A percentile compares a stretch with the other conserved stretches of the same genome.
Evolutionary conservation across 768 basidiomycete species (phyloP).

Genomic region (Macrolepiota dolichaula): DNA sequence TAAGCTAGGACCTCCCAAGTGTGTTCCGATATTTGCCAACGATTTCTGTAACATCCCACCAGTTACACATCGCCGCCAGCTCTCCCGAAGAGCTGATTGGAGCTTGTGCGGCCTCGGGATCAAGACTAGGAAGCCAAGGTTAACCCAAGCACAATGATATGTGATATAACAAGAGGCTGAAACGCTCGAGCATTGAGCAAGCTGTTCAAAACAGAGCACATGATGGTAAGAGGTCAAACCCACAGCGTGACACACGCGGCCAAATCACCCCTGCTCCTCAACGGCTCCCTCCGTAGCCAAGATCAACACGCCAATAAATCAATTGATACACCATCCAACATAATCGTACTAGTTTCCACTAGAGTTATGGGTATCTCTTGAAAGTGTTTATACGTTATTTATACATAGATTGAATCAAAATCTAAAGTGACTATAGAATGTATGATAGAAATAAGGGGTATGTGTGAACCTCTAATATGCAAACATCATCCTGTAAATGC

Average conservation of each 20-base stretch:
- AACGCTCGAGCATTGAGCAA: no score
- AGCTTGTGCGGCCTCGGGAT: neutral
- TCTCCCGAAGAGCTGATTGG: neutral
- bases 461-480: slow-evolving; percentile 24
- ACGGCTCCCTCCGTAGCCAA: neutral
- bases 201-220: neutral
- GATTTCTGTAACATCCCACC: no score
- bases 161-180: no score
- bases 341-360: neutral
- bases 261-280: neutral
- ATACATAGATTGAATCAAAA: neutral
- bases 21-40: no score
- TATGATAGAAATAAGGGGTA: neutral
- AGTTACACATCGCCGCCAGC: no score
- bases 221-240: neutral
- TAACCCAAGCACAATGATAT: neutral
- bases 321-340: neutral
- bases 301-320: neutral
- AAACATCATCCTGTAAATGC: slow-evolving; percentile 37
- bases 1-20: no score
- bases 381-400: neutral
- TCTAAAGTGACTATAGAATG: neutral
- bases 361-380: neutral
- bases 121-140: neutral
- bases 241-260: neutral